Evolutionary conservation across 345 rosid genomes (phyloP).

Genomic region (Salix koriyanagi): DNA sequence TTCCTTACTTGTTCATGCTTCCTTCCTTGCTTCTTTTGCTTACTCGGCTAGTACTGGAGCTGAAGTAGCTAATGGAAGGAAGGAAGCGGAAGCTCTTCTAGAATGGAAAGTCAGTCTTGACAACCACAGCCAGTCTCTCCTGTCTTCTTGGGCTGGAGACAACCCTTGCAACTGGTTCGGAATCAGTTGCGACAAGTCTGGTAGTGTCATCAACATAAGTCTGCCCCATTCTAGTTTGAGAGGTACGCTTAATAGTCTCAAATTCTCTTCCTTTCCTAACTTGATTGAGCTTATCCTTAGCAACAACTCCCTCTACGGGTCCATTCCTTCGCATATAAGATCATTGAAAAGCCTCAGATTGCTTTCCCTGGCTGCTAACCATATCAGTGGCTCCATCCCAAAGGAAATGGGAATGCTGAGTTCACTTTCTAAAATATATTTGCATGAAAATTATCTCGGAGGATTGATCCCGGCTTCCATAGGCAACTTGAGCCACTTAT

Average conservation of each 20-base stretch:
- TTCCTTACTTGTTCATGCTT: neutral
- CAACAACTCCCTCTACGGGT: conserved; percentile 15
- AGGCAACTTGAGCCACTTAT: too few species aligned
- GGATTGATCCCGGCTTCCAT: too few species aligned
- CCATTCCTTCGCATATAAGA: conserved; percentile 14
- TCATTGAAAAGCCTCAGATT: neutral
- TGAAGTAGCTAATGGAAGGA: too few species aligned
- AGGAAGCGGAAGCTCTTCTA: conserved; percentile 18
- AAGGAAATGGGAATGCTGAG: too few species aligned
- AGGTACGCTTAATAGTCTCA: conserved; percentile 17
- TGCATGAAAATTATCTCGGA: too few species aligned
- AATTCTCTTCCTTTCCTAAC: conserved; percentile 15
- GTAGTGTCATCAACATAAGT: conserved; percentile 10
- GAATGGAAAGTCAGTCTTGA: conserved; percentile 22
- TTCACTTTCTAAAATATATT: too few species aligned
- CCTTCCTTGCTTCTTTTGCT: neutral
- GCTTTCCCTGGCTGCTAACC: neutral
- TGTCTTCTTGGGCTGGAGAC: conserved; percentile 8
- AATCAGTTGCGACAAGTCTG: neutral
- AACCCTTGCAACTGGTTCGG: conserved; percentile 17
- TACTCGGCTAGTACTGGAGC: neutral
- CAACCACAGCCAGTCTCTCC: neutral
- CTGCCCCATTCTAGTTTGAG: neutral
- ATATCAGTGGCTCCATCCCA: neutral
- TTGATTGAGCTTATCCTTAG: neutral